phyloP scores from a whole-genome alignment of 1,284 basidiomycete genomes.

The Takashimella koratensis region DNA sequence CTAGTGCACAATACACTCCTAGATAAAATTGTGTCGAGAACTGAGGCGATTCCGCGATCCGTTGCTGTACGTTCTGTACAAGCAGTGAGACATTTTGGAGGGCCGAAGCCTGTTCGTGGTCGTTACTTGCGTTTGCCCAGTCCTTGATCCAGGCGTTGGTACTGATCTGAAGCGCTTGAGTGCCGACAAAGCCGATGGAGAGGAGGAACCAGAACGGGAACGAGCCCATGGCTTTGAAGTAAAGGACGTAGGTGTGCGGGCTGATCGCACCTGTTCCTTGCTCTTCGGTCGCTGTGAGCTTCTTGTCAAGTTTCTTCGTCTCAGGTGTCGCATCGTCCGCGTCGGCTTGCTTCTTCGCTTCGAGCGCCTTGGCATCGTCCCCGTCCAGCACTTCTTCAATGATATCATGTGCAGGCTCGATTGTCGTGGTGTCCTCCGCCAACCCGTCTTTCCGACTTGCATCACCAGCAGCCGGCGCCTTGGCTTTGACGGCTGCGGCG shows the following conservation, averaged over 20 bases:
- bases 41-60: slow-evolving; percentile 1
- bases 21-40: slow-evolving; percentile 39
- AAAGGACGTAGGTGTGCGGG: slow-evolving; percentile 36
- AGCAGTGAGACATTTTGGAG: not conserved
- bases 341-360: slow-evolving; percentile 32
- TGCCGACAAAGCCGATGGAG: slow-evolving; percentile 31
- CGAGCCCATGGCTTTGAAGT: slow-evolving; percentile 41
- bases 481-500: too few relatives aligned
- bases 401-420: slow-evolving; percentile 13
- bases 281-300: slow-evolving; percentile 42
- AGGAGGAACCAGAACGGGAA: slow-evolving; percentile 39
- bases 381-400: slow-evolving; percentile 50
- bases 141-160: slow-evolving; percentile 47
- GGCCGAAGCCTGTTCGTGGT: not conserved
- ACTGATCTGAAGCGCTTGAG: slow-evolving; percentile 43
- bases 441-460: not conserved
- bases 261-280: slow-evolving; percentile 36
- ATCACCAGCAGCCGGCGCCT: not conserved
- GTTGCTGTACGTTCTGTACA: not conserved
- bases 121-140: slow-evolving; percentile 40
- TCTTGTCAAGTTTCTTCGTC: slow-evolving; percentile 30
- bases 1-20: slow-evolving; percentile 37
- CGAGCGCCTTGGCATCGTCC: slow-evolving; percentile 65
- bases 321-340: slow-evolving; percentile 23
- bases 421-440: slow-evolving; percentile 1